These are phyloP conservation scores for Cladochytrium replicatum DNA, from an alignment of 192 early-diverging fungal genomes.

Conservation along the genomic window DNA sequence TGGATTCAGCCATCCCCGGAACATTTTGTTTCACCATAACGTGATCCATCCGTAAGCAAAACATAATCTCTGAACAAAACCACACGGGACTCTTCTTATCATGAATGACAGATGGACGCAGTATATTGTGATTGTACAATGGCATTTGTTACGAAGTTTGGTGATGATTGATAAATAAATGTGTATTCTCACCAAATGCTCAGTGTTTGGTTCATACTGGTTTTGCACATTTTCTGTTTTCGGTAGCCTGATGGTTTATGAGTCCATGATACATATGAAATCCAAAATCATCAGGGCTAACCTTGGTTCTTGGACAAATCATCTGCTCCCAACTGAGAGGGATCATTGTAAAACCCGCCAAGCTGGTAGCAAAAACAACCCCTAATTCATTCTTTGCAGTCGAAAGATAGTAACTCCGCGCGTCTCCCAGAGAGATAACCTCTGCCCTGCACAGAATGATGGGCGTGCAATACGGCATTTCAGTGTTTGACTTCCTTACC, in stretches of 20 bases:
- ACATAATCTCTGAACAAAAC: no score
- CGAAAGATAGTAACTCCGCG: conserved; percentile 78
- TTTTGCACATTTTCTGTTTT: conserved; percentile 93
- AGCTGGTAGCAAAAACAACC: conserved; percentile 85
- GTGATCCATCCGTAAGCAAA: no score
- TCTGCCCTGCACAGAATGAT: conserved; percentile 19
- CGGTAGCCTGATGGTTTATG: conserved; percentile 37
- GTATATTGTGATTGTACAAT: no score
- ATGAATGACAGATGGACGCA: no score
- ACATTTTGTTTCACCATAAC: no score
- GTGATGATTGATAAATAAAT: no score
- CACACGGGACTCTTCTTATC: no score
- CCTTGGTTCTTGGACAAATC: conserved; percentile 87
- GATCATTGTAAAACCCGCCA: conserved; percentile 72
- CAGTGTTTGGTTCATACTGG: conserved; percentile 36
- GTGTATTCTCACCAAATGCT: no score
- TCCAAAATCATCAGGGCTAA: conserved; percentile 2
- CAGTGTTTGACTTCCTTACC: conserved; percentile 12
- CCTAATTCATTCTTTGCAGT: conserved; percentile 91
- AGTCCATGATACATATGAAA: not conserved
- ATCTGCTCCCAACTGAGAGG: conserved; percentile 98
- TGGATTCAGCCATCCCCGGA: no score
- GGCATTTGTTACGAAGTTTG: no score
- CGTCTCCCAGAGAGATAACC: conserved; percentile 87
- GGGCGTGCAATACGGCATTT: not conserved